phyloP scores from a whole-genome alignment of 2,329 filamentous ascomycete genomes.

The Scedosporium minutisporum region DNA sequence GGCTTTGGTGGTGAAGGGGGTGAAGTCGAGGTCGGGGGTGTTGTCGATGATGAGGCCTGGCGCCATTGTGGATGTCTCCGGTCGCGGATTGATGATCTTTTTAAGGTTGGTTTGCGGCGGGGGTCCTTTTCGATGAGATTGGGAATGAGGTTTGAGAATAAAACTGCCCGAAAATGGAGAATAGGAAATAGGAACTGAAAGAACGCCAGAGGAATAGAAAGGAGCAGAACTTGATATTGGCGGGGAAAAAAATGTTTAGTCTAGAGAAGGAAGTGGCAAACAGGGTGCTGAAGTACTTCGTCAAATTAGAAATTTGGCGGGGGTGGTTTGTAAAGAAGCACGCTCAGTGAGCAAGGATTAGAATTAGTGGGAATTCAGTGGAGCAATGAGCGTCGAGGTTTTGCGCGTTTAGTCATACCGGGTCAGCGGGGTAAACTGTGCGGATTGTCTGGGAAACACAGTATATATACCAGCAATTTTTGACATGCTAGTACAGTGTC shows the following conservation, averaged over 20 bases:
- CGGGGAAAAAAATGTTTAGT: too few relatives aligned
- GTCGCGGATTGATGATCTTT: neutral
- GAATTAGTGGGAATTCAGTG: neutral
- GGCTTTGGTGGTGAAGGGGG: slow-evolving; percentile 19
- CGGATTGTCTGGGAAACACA: neutral
- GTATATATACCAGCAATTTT: neutral
- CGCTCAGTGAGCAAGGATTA: neutral
- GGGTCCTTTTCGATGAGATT: too few relatives aligned
- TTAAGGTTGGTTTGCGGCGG: too few relatives aligned
- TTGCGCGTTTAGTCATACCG: slow-evolving; percentile 2
- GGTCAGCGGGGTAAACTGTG: neutral
- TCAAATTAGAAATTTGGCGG: too few relatives aligned
- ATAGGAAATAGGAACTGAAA: too few relatives aligned
- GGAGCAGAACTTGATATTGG: too few relatives aligned
- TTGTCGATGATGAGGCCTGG: slow-evolving; percentile 46
- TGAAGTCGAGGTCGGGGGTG: slow-evolving; percentile 38
- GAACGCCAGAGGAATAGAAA: too few relatives aligned
- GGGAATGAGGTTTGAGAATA: too few relatives aligned
- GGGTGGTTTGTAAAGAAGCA: too few relatives aligned
- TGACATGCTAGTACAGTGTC: neutral
- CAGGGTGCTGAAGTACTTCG: too few relatives aligned
- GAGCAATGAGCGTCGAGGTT: slow-evolving; percentile 2
- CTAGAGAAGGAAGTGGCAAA: too few relatives aligned
- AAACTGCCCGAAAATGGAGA: too few relatives aligned
- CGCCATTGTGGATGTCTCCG: slow-evolving; percentile 28